Conservation (phyloP, 169 alveolate genomes). For the Plasmodium coatneyi region DNA sequence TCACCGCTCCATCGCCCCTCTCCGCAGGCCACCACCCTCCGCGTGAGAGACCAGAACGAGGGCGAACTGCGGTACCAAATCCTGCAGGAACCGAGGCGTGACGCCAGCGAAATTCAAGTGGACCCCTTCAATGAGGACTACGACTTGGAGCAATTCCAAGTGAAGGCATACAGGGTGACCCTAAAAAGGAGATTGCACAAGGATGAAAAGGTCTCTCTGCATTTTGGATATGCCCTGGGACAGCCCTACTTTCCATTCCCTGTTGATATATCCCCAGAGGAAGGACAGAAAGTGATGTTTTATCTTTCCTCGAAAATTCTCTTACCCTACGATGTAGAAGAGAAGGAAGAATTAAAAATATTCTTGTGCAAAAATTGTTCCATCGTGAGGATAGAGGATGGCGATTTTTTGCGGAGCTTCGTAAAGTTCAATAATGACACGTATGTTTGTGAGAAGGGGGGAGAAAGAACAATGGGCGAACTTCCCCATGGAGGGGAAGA, state of each 20-base stretch:
- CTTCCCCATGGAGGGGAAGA: constrained; percentile 22
- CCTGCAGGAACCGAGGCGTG: not conserved
- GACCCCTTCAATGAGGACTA: constrained; percentile 39
- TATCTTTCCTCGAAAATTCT: constrained; percentile 37
- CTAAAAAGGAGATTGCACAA: constrained; percentile 15
- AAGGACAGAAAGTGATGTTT: constrained; percentile 41
- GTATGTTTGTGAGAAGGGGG: constrained; percentile 4
- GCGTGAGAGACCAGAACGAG: constrained; percentile 20
- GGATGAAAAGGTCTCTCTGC: not conserved
- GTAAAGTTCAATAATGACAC: constrained; percentile 21
- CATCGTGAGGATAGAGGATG: constrained; percentile 11
- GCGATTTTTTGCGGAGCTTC: constrained; percentile 8
- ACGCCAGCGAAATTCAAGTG: constrained; percentile 8
- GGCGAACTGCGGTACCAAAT: not conserved
- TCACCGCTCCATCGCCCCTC: not conserved
- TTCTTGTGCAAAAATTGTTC: constrained; percentile 18
- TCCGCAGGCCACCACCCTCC: constrained; percentile 24
- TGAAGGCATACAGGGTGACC: constrained; percentile 20
- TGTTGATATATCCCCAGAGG: constrained; percentile 11
- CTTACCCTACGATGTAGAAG: constrained; percentile 54
- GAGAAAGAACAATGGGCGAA: not conserved
- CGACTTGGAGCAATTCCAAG: constrained; percentile 17
- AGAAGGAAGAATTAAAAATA: constrained; percentile 29
- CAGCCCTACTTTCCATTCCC: constrained; percentile 64
- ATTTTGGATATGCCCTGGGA: constrained; percentile 19